Conservation (phyloP, 495 filamentous ascomycete genomes). For the Penicillium roqueforti region DNA sequence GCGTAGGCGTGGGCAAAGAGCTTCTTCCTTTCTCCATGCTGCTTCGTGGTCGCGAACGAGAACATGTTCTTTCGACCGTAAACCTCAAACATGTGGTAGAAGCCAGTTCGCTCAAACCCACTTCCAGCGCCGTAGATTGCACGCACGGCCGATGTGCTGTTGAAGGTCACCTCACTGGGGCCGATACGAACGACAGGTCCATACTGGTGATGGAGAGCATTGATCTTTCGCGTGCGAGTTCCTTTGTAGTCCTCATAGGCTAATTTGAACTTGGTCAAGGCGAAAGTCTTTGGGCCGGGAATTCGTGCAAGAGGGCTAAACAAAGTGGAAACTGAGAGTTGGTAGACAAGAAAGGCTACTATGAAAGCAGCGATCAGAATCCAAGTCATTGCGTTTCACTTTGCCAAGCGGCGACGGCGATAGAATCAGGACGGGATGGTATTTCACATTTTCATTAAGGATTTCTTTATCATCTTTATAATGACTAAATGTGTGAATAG, state of each 20-base stretch:
- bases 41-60: constrained; percentile 23
- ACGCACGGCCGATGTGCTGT: constrained; percentile 20
- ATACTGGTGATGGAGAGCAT: constrained; percentile 32
- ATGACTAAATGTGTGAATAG: not conserved
- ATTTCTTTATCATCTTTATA: not conserved
- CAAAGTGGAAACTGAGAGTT: not conserved
- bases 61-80: constrained; percentile 38
- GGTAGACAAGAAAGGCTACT: not conserved
- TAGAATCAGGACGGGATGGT: not conserved
- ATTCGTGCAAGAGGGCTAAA: constrained; percentile 8
- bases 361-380: not conserved
- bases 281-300: constrained; percentile 29
- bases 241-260: constrained; percentile 31
- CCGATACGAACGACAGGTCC: constrained; percentile 40
- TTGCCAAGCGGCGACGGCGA: not conserved
- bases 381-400: not conserved
- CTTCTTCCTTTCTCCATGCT: constrained; percentile 40
- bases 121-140: constrained; percentile 42
- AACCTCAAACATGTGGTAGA: constrained; percentile 43
- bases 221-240: constrained; percentile 26
- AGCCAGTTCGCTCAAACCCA: constrained; percentile 33
- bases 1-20: constrained; percentile 37
- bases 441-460: not conserved
- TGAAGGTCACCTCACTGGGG: constrained; percentile 39
- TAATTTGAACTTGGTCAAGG: constrained; percentile 25